Conservation (phyloP, 371 early-diverging fungal genomes). For the Rhizopus arrhizus region DNA sequence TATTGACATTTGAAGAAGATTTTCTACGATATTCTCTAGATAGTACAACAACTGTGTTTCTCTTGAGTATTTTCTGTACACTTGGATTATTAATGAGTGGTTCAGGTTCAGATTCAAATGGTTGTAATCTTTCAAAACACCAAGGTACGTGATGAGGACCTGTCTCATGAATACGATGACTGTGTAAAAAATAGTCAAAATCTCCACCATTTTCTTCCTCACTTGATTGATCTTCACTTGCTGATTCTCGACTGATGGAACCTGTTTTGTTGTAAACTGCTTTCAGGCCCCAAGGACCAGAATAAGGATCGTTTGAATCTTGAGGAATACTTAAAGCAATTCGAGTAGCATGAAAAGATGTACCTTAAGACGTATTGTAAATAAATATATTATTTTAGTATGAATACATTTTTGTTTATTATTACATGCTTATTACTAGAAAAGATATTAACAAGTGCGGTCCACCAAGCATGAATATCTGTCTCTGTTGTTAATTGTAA, state of each 20-base stretch:
- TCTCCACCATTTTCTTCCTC: conserved; percentile 11
- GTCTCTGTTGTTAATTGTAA: conserved; percentile 46
- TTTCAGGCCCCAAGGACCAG: conserved; percentile 55
- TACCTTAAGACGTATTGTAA: conserved; percentile 6
- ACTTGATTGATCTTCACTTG: conserved; percentile 1
- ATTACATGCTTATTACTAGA: conserved; percentile 18
- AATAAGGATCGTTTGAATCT: conserved; percentile 51
- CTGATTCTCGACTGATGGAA: conserved; percentile 25
- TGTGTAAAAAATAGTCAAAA: conserved; percentile 41
- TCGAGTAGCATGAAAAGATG: conserved; percentile 49
- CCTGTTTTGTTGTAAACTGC: conserved; percentile 44
- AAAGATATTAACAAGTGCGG: conserved; percentile 42
- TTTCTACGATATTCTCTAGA: conserved; percentile 57
- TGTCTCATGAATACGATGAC: conserved; percentile 24
- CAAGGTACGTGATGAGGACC: conserved; percentile 33
- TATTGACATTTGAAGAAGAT: conserved; percentile 13
- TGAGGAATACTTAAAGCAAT: conserved; percentile 49
- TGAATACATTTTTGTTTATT: not conserved
- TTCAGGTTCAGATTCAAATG: conserved; percentile 60
- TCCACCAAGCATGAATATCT: conserved; percentile 53
- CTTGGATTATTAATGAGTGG: conserved; percentile 57
- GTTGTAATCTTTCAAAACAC: conserved; percentile 59
- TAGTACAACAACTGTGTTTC: conserved; percentile 55
- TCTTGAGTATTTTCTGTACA: conserved; percentile 52
- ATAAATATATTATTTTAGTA: not conserved